Evolutionary conservation across 2,329 filamentous ascomycete genomes (phyloP).

Genomic region (Didymella glomerata): DNA sequence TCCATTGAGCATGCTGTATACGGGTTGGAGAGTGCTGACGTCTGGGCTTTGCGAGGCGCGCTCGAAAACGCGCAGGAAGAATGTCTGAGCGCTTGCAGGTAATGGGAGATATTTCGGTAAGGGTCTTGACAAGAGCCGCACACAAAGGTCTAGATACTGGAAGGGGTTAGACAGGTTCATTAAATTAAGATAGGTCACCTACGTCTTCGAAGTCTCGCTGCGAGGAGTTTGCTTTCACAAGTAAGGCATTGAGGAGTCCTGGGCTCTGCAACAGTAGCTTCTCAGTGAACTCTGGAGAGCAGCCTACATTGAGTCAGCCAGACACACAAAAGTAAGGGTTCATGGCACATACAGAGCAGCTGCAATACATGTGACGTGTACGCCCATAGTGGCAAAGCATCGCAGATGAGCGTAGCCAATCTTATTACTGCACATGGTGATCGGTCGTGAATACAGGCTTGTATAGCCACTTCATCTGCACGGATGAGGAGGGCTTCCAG

Average conservation of each 20-base stretch:
- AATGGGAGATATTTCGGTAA: slow-evolving; percentile 43
- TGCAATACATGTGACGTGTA: slow-evolving; percentile 61
- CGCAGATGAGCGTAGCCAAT: slow-evolving; percentile 55
- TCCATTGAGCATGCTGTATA: slow-evolving; percentile 48
- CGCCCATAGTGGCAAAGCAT: slow-evolving; percentile 61
- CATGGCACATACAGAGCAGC: slow-evolving; percentile 54
- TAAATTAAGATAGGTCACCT: slow-evolving; percentile 4
- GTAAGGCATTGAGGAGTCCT: slow-evolving; percentile 43
- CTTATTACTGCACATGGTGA: slow-evolving; percentile 60
- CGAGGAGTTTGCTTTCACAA: slow-evolving; percentile 45
- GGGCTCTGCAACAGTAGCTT: slow-evolving; percentile 43
- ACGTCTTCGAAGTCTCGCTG: slow-evolving; percentile 44
- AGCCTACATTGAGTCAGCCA: slow-evolving; percentile 28
- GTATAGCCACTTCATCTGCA: slow-evolving; percentile 50
- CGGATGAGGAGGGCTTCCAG: slow-evolving; percentile 47
- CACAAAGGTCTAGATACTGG: slow-evolving; percentile 43
- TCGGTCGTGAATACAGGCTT: slow-evolving; percentile 55
- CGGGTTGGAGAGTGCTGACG: slow-evolving; percentile 35
- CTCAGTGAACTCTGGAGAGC: slow-evolving; percentile 43
- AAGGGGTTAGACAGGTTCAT: not conserved
- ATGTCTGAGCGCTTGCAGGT: slow-evolving; percentile 45
- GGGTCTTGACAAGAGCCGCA: slow-evolving; percentile 44
- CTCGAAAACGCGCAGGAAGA: slow-evolving; percentile 47
- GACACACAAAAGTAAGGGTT: slow-evolving; percentile 13
- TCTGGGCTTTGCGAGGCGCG: slow-evolving; percentile 35